Evolutionary conservation across 768 basidiomycete species (phyloP), one percentile per base, ranked within the genome.

Genomic region (Psilocybe cubensis): DNA sequence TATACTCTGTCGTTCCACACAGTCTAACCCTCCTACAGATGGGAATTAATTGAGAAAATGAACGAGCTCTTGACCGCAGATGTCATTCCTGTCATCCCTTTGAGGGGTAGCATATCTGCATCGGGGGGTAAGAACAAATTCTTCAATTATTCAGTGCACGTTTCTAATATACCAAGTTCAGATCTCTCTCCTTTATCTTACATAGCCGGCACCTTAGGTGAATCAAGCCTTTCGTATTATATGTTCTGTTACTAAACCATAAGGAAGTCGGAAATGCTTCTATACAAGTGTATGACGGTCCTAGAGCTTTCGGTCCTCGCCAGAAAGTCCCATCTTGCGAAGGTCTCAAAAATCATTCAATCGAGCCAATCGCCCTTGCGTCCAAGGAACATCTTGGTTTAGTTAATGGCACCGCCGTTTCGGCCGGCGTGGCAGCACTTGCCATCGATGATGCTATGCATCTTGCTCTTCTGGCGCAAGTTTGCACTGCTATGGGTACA

Each of bases 401-500:
- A 45, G 71, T 88, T 53, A 92, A 92, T 68, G 91, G 91, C 53
- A 90, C 89, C 4, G 87, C 88, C 1, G 88, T 90, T 70, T 87
- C 86, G 24, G 86, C 90, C 0, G 84, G 88, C 21, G 86, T 89
- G 24, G 91, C 83, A 7, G 80, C 88, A 12, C 80, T 92, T 18
- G 89, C 86, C 9, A 71, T 92, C 31, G 81, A 87, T 61, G 89
- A 92, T 52, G 85, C 89, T 17, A 78, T 84, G 20, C 84, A 87
- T 61, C 73, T 88, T 20, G 73, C 81, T 20, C 70, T 88, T 12
- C 70, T 88, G 14, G 78, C 89, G 1, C 88, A 91, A 69, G 82
- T 89, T 4, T 85, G 84, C 69, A 92, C 90, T 2, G 90, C 91
- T 0, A 83, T 93, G 83, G 88, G 88, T 20, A 87, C 87, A 1